phyloP scores from a whole-genome alignment of 495 filamentous ascomycete species.

The Podospora comata region DNA sequence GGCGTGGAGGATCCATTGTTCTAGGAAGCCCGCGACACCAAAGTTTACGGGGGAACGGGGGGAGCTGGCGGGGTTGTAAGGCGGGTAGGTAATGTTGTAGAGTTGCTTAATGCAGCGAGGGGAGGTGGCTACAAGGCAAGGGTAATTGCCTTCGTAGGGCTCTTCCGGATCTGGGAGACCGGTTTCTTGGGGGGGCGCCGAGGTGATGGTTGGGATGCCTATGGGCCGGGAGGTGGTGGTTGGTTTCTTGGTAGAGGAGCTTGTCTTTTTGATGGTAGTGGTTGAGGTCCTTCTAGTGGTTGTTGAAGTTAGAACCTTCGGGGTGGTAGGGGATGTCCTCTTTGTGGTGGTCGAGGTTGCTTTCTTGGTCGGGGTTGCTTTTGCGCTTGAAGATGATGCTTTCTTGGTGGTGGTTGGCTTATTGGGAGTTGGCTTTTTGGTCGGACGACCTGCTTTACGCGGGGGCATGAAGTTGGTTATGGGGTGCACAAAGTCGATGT shows the following conservation, averaged over 20 bases:
- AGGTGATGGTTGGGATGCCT: constrained; percentile 15
- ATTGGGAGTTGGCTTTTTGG: constrained; percentile 7
- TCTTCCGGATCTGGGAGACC: neutral
- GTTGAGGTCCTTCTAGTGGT: constrained; percentile 1
- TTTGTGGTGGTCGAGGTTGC: neutral
- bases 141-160: constrained; percentile 24
- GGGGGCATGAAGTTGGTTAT: constrained; percentile 44
- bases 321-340: neutral
- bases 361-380: constrained; percentile 1
- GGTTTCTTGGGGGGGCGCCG: constrained; percentile 21
- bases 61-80: constrained; percentile 22
- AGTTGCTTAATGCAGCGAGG: constrained; percentile 40
- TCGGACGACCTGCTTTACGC: constrained; percentile 11
- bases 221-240: neutral
- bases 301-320: too few relatives aligned
- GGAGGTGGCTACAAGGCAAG: constrained; percentile 31
- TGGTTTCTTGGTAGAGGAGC: constrained; percentile 5
- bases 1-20: constrained; percentile 59
- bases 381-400: neutral
- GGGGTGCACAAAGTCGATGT: constrained; percentile 44
- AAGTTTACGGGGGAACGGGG: constrained; percentile 39
- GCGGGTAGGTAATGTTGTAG: constrained; percentile 41
- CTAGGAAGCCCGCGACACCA: constrained; percentile 67
- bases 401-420: constrained; percentile 3
- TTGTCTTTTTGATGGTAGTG: neutral